Evolutionary conservation across 75 land plant genomes (phyloP).

Genomic region (Cryptomeria japonica): DNA sequence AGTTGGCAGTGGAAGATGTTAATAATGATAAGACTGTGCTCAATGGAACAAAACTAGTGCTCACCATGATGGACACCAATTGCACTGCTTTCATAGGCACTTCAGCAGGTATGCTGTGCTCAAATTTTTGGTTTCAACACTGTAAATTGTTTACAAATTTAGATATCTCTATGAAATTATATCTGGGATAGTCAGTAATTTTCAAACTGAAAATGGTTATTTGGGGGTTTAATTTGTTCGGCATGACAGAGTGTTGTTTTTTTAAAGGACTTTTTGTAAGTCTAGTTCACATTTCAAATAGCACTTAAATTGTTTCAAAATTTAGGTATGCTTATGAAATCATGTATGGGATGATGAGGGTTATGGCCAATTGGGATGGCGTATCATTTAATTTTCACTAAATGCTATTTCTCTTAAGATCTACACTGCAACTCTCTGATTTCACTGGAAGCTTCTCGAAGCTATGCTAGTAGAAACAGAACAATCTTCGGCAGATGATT

Average conservation of each 20-base stretch:
- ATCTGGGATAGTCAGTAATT: background rate
- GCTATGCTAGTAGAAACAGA: background rate
- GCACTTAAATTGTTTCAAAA: too few species aligned
- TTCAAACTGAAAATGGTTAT: background rate
- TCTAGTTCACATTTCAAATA: too few species aligned
- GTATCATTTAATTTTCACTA: background rate
- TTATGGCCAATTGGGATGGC: too few species aligned
- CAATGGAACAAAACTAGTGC: slow-evolving; percentile 17
- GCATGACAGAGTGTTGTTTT: background rate
- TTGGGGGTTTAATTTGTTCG: background rate
- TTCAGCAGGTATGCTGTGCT: slow-evolving; percentile 19
- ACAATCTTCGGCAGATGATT: background rate
- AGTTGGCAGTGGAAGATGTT: slow-evolving; percentile 21
- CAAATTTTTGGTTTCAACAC: background rate
- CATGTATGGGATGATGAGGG: too few species aligned
- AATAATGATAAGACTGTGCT: slow-evolving; percentile 16
- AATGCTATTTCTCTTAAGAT: background rate
- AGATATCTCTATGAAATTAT: background rate
- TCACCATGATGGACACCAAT: slow-evolving; percentile 17
- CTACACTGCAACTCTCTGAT: background rate
- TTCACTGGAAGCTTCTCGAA: background rate
- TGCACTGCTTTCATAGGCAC: slow-evolving; percentile 24
- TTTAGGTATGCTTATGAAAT: too few species aligned
- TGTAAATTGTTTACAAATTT: background rate
- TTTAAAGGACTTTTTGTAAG: too few species aligned